phyloP scores from a whole-genome alignment of 2,329 filamentous ascomycete species.

The Lasiodiplodia theobromae region DNA sequence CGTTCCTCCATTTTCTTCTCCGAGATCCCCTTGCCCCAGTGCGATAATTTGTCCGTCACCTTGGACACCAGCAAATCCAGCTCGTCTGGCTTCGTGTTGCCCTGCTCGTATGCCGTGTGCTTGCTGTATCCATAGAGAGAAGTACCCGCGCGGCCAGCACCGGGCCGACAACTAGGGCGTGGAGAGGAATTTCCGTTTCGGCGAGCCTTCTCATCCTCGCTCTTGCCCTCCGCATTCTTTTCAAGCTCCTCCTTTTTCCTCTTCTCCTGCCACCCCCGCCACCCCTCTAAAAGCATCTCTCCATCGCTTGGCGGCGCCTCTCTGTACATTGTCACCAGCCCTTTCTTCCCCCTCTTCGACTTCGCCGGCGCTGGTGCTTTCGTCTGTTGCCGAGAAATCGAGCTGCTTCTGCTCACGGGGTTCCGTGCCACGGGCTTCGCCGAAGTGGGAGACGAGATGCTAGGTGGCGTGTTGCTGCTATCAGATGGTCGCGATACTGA shows the following conservation, averaged over 20 bases:
- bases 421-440: neutral
- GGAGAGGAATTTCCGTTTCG: neutral
- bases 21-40: constrained; percentile 11
- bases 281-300: neutral
- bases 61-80: constrained; percentile 5
- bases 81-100: neutral
- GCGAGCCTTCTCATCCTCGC: neutral
- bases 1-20: constrained; percentile 7
- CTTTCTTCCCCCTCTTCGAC: neutral
- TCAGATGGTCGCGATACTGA: neutral
- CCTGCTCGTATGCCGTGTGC: neutral
- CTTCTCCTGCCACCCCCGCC: constrained; percentile 8
- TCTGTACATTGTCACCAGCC: neutral
- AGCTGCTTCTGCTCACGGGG: neutral
- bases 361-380: neutral
- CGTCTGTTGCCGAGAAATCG: neutral
- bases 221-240: constrained; percentile 1
- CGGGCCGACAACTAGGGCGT: neutral
- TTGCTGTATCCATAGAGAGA: neutral
- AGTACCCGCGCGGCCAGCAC: neutral
- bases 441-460: neutral
- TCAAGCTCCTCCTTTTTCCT: constrained; percentile 13
- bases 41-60: constrained; percentile 14
- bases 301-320: constrained; percentile 5
- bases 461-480: neutral